Evolutionary conservation across 371 early-diverging fungal genomes (phyloP), one percentile per base, ranked within the genome.

Genomic region (Zopfochytrium polystomum): DNA sequence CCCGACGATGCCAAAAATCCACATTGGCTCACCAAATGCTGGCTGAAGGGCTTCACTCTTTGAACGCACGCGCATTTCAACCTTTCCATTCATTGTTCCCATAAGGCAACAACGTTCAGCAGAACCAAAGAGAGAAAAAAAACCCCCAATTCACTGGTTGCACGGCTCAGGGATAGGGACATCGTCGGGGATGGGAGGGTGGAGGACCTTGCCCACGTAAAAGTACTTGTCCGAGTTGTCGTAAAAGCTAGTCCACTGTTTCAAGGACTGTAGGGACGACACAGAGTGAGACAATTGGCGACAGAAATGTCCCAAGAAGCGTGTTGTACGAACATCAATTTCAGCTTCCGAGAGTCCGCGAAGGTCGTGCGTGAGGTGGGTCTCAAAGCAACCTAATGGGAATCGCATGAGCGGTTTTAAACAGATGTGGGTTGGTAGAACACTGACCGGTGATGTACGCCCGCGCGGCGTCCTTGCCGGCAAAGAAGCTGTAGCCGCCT

Each of bases 311-410:
- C 31, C 0, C 31, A 38, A 38, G n/a, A 50, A 25, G 23, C n/a
- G 30, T 7, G 38, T 48, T 53, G 58, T 30, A 30, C 63, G 22
- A 80, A 85, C 88, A 66, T 85, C 83, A 7, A 94, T 58, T 70
- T 98, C 80, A 1, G 75, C 73, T 15, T 78, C 76, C 2, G 74
- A 77, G 11, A 97, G 75, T 0, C 95, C 96, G 23, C 96, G 85
- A 18, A 90, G 70, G 72, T 98, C 98, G 62, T 93, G 93, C 1
- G 96, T 95, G 32, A 95, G 75, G 66, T 96, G 92, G 20, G 89
- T 88, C 58, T 91, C 60, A 66, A 91, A 90, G 71, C 98, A 97
- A 31, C 95, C 66, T 54, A 23, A 35, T n/a, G n/a, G n/a, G n/a
- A n/a, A n/a, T n/a, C n/a, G n/a, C n/a, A n/a, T n/a, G 11, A 5